Percentiles rank a stretch among this genome's conserved stretches.
phyloP scores from a whole-genome alignment of 164 flowering plant genomes.

The Dillenia turbinata region DNA sequence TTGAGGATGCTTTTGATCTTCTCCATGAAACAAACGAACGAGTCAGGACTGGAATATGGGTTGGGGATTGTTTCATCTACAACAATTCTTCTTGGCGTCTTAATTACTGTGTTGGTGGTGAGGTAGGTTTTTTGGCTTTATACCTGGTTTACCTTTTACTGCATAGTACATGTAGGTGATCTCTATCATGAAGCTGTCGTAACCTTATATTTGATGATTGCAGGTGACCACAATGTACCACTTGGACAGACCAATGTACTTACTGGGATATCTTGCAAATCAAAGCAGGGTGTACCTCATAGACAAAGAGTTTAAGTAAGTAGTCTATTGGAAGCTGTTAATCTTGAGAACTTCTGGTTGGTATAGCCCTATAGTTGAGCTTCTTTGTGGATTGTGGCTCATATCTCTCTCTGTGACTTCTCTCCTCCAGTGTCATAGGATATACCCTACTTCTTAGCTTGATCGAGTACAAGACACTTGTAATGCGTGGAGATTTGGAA shows the following conservation, averaged over 20 bases:
- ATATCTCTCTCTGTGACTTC: neutral
- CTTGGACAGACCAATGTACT: conserved; percentile 97
- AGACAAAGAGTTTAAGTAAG: conserved; percentile 99
- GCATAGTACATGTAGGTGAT: neutral
- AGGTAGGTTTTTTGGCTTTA: conserved; percentile 42
- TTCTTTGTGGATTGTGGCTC: conserved; percentile 3
- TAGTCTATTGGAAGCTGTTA: conserved; percentile 8
- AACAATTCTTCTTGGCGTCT: conserved; percentile 93
- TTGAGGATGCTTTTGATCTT: conserved; percentile 95
- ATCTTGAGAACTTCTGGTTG: neutral
- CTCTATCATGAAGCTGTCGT: neutral
- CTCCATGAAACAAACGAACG: conserved; percentile 93
- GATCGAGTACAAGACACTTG: conserved; percentile 98
- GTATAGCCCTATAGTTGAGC: neutral
- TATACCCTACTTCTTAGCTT: conserved; percentile 90
- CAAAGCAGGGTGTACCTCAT: conserved; percentile 96
- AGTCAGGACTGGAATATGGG: conserved; percentile 95
- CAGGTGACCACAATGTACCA: conserved; percentile 99
- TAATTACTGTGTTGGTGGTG: conserved; percentile 98
- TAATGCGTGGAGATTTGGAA: conserved; percentile 94
- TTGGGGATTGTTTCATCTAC: conserved; percentile 94
- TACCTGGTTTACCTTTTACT: neutral
- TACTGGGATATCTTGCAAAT: conserved; percentile 91
- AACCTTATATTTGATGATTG: conserved; percentile 5
- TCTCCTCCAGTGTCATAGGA: conserved; percentile 73